Evolutionary conservation across 768 basidiomycete species (phyloP).

Genomic region (Xerocomellus intermedius): DNA sequence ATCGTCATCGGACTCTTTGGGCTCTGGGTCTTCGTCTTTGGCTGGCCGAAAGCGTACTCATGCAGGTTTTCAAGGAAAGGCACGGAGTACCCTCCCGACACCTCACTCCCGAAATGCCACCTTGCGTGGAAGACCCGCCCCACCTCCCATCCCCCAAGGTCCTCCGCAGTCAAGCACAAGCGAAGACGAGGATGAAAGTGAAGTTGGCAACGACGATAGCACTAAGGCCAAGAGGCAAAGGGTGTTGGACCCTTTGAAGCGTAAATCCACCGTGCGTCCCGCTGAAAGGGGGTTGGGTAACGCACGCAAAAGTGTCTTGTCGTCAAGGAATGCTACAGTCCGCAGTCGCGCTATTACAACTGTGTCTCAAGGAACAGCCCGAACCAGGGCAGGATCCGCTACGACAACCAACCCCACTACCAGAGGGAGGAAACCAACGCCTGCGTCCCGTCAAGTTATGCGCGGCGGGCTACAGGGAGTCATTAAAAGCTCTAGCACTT

Average conservation of each 20-base stretch:
- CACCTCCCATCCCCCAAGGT: constrained; percentile 7
- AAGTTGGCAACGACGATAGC: constrained; percentile 5
- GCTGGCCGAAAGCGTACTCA: constrained; percentile 44
- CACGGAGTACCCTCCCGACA: background rate
- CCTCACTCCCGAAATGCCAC: constrained; percentile 25
- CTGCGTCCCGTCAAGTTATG: constrained; percentile 8
- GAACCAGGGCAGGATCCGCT: constrained; percentile 11
- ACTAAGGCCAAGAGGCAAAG: constrained; percentile 25
- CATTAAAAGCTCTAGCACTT: constrained; percentile 23
- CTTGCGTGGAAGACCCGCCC: constrained; percentile 23
- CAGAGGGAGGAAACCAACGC: constrained; percentile 12
- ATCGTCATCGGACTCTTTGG: constrained; percentile 43
- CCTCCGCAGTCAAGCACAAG: constrained; percentile 21
- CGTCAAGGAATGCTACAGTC: constrained; percentile 6
- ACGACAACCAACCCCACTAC: constrained; percentile 9
- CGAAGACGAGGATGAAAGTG: constrained; percentile 22
- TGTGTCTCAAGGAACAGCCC: constrained; percentile 8
- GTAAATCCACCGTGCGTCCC: constrained; percentile 29
- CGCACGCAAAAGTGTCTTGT: constrained; percentile 12
- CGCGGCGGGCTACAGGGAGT: constrained; percentile 12
- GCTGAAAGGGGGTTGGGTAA: constrained; percentile 9
- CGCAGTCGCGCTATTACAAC: constrained; percentile 12
- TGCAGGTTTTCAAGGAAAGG: constrained; percentile 6
- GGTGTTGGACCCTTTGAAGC: constrained; percentile 25
- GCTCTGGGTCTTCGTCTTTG: constrained; percentile 36